phyloP scores from a whole-genome alignment of 1,139 yeast genomes.

The Hansenula lynferdii region DNA sequence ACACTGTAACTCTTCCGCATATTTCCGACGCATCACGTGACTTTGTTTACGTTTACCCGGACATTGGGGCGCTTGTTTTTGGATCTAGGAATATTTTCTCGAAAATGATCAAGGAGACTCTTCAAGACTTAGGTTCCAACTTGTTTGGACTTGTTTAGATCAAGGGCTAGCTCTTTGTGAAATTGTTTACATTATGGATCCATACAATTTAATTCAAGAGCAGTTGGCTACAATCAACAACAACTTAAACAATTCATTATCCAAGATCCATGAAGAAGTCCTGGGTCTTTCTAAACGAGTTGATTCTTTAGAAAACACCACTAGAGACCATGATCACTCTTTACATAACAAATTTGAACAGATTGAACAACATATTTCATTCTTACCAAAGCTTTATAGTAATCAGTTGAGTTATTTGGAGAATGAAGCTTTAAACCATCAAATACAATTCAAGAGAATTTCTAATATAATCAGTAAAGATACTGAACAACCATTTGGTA shows the following conservation, averaged over 20 bases:
- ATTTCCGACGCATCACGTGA: background rate
- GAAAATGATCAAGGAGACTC: no score
- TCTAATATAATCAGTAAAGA: constrained; percentile 10
- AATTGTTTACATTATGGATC: constrained; percentile 19
- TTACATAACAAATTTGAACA: constrained; percentile 8
- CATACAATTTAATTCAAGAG: constrained; percentile 20
- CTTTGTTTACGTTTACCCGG: background rate
- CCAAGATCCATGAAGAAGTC: constrained; percentile 17
- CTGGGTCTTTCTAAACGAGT: constrained; percentile 14
- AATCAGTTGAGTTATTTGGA: constrained; percentile 16
- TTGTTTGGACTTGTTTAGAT: background rate
- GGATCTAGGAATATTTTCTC: constrained; percentile 1
- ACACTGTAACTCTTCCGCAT: no score
- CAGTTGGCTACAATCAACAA: constrained; percentile 17
- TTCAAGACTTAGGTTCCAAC: constrained; percentile 1
- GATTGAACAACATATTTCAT: constrained; percentile 9
- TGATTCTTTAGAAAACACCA: constrained; percentile 14
- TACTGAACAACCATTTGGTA: constrained; percentile 1
- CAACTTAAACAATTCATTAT: constrained; percentile 11
- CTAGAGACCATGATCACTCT: constrained; percentile 4
- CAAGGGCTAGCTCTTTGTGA: constrained; percentile 1
- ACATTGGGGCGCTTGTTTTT: background rate
- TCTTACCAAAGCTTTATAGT: constrained; percentile 15
- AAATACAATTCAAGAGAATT: constrained; percentile 14
- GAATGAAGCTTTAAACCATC: constrained; percentile 12